phyloP scores from a whole-genome alignment of 2,329 filamentous ascomycete species.

The Macrophomina tecta region DNA sequence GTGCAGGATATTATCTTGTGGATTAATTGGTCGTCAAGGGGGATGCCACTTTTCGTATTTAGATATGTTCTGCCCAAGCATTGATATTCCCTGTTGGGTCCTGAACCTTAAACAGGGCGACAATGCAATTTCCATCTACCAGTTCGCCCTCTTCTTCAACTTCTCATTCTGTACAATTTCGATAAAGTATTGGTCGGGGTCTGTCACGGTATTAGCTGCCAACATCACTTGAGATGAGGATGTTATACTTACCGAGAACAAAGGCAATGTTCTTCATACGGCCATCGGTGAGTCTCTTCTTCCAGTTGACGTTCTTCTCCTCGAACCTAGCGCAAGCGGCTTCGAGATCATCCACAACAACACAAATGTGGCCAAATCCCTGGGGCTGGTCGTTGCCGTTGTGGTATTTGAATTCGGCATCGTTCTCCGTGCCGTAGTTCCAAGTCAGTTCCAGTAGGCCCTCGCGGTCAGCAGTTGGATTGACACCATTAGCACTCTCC shows the following conservation, averaged over 20 bases:
- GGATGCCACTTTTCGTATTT: too few species aligned
- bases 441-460: slow-evolving; percentile 90
- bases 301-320: slow-evolving; percentile 81
- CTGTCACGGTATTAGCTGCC: slow-evolving; percentile 36
- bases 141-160: slow-evolving; percentile 55
- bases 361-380: slow-evolving; percentile 91
- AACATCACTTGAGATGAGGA: background rate
- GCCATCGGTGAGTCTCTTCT: slow-evolving; percentile 93
- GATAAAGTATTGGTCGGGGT: slow-evolving; percentile 84
- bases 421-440: slow-evolving; percentile 83
- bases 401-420: slow-evolving; percentile 84
- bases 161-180: slow-evolving; percentile 79
- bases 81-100: background rate
- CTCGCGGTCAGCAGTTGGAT: slow-evolving; percentile 71
- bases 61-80: background rate
- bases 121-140: slow-evolving; percentile 35
- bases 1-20: too few species aligned
- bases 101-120: background rate
- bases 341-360: slow-evolving; percentile 87
- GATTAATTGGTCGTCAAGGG: too few species aligned
- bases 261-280: slow-evolving; percentile 94
- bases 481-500: slow-evolving; percentile 61
- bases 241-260: slow-evolving; percentile 63
- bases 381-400: slow-evolving; percentile 90
- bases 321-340: slow-evolving; percentile 88